Base-by-base conservation (phyloP, 352 stramenopile genomes). In the Pythium plurisporium region DNA sequence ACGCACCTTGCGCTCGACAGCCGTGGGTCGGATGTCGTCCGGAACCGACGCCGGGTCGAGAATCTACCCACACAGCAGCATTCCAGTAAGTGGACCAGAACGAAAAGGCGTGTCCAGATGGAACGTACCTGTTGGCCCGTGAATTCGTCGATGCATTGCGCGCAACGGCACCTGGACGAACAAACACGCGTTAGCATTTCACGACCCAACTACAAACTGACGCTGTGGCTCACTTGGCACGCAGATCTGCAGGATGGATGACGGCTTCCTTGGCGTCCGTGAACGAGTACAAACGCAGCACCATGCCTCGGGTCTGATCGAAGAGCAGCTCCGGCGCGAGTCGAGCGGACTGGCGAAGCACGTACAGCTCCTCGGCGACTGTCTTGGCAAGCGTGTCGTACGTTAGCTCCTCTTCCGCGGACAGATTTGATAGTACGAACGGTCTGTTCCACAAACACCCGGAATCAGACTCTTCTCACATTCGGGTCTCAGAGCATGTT, bases 91-190 rank as follows among this genome's bases (percentile, higher is more conserved):
- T 7, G 15, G 1, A 33, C 14, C 40, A n/a, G 29, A 40, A 40
- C 29, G 19, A 29, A 2, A 20, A 22, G 2, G n/a, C 23, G 2
- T 14, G 6, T 34, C 11, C 20, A 20, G 27, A 45, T 11, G 26
- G 5, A 42, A 54, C 50, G 42, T 64, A 94, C 84, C 67, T 91
- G 81, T 9, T 84, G 63, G 48, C 85, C 85, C 19, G 81, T 95
- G 59, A 95, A 95, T 51, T 95, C 85, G 55, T 92, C 83, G 41
- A 93, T 87, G 58, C 85, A 95, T 71, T 91, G 77, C 14, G 85
- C 85, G 34, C 85, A 95, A 11, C 83, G 81, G 53, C 85, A 95
- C 43, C 84, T 90, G 58, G 7, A 52, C 38, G 30, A 15, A 37
- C 23, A 57, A 25, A 51, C 44, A 34, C 27, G 12, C 25, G n/a